Evolutionary conservation across 805 yeast species (phyloP).

Genomic region (Monosporozyma siamensis): DNA sequence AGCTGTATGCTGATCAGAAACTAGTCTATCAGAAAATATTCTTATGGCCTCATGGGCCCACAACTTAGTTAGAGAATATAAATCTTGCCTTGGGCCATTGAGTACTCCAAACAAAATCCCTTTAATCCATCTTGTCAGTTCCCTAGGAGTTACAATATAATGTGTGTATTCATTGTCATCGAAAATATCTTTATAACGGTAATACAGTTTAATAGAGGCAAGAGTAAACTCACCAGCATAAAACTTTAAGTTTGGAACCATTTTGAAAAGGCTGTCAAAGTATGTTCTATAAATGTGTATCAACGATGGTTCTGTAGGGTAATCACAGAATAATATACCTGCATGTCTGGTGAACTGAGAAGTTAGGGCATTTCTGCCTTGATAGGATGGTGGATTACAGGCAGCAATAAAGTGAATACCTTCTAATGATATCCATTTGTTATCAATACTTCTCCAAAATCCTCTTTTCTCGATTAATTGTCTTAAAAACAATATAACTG

Average conservation of each 20-base stretch:
- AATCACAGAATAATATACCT: constrained; percentile 61
- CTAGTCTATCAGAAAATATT: constrained; percentile 66
- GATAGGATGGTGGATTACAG: constrained; percentile 80
- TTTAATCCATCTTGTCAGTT: constrained; percentile 75
- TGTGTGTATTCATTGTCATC: constrained; percentile 38
- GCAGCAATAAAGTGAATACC: constrained; percentile 87
- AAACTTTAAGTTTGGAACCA: constrained; percentile 52
- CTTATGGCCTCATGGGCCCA: constrained; percentile 81
- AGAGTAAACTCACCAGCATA: constrained; percentile 42
- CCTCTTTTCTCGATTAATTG: constrained; percentile 67
- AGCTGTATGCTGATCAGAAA: constrained; percentile 35
- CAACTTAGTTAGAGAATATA: constrained; percentile 44
- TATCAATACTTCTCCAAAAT: constrained; percentile 57
- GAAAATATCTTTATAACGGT: constrained; percentile 35
- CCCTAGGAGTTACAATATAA: constrained; percentile 82
- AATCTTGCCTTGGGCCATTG: constrained; percentile 29
- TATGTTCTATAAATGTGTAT: constrained; percentile 58
- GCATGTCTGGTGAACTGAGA: constrained; percentile 59
- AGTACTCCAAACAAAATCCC: constrained; percentile 53
- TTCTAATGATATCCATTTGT: constrained; percentile 56
- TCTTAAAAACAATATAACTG: constrained; percentile 60
- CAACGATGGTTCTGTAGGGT: constrained; percentile 60
- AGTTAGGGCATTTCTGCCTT: constrained; percentile 55
- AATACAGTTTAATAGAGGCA: constrained; percentile 61
- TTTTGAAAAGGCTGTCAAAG: constrained; percentile 44